A percentile compares a stretch with the other conserved stretches of the same genome.
phyloP scores from a whole-genome alignment of 192 early-diverging fungal species.

The Coemansia sp. region DNA sequence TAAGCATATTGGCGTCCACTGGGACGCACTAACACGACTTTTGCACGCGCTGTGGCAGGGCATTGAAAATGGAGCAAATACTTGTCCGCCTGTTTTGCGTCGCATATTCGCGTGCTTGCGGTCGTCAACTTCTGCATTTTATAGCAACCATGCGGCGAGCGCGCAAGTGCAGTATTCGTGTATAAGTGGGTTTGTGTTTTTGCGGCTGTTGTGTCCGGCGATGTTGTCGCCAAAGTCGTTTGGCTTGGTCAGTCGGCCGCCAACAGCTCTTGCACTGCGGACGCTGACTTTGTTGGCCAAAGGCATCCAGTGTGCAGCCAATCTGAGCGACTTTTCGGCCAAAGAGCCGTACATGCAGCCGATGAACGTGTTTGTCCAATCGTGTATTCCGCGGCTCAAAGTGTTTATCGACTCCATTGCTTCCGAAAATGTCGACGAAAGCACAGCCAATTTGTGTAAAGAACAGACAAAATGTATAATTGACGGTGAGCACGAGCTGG shows the following conservation, averaged over 20 bases:
- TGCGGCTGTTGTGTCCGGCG: slow-evolving; percentile 70
- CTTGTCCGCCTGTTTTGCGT: slow-evolving; percentile 49
- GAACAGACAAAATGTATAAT: not conserved
- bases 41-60: slow-evolving; percentile 50
- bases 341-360: slow-evolving; percentile 72
- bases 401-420: slow-evolving; percentile 63
- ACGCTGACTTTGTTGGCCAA: slow-evolving; percentile 73
- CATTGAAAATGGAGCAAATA: slow-evolving; percentile 45
- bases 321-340: slow-evolving; percentile 61
- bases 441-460: not conserved
- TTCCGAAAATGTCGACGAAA: not conserved
- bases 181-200: slow-evolving; percentile 69
- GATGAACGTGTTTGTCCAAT: slow-evolving; percentile 64
- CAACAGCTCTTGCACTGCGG: slow-evolving; percentile 56
- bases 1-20: slow-evolving; percentile 40
- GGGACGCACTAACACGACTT: slow-evolving; percentile 55
- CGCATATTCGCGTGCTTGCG: slow-evolving; percentile 41
- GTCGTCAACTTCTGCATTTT: slow-evolving; percentile 10
- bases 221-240: slow-evolving; percentile 71
- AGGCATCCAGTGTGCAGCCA: slow-evolving; percentile 69
- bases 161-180: slow-evolving; percentile 45
- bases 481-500: slow-evolving; percentile 44
- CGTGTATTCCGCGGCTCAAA: slow-evolving; percentile 60
- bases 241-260: slow-evolving; percentile 63
- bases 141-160: slow-evolving; percentile 12